These are phyloP conservation scores for Anisodus acutangulus DNA, from an alignment of 257 asterid genomes.

Conservation along the genomic window DNA sequence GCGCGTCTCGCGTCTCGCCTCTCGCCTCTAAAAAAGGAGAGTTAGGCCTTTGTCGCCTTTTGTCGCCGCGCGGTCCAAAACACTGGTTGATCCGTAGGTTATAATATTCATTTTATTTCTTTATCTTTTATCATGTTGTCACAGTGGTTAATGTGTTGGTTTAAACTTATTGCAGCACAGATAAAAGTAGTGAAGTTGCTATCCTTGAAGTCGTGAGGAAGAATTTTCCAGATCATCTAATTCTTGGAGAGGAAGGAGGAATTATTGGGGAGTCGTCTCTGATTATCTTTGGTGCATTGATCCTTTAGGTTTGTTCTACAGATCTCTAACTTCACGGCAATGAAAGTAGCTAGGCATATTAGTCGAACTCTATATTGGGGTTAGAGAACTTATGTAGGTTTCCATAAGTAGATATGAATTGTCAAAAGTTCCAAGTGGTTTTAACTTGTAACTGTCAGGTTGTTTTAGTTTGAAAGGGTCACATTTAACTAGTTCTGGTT, in stretches of 20 bases:
- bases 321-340: conserved; percentile 28
- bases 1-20: too few species aligned
- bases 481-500: neutral
- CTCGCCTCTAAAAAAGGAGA: too few species aligned
- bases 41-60: too few species aligned
- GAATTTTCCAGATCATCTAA: conserved; percentile 81
- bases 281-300: conserved; percentile 98
- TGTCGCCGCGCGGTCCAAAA: too few species aligned
- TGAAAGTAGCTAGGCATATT: neutral
- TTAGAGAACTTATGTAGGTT: neutral
- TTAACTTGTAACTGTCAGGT: conserved; percentile 1
- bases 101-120: neutral
- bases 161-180: conserved; percentile 75
- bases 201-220: conserved; percentile 72
- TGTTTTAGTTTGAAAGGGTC: neutral
- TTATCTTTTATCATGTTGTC: conserved; percentile 26
- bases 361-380: neutral
- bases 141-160: conserved; percentile 31
- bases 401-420: neutral
- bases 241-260: conserved; percentile 99
- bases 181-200: conserved; percentile 91
- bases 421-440: neutral
- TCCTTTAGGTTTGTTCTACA: conserved; percentile 78
- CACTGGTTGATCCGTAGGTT: neutral
- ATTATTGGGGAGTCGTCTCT: conserved; percentile 90